phyloP scores from a whole-genome alignment of 148 eudicot species.

The Diospyros kaki region DNA sequence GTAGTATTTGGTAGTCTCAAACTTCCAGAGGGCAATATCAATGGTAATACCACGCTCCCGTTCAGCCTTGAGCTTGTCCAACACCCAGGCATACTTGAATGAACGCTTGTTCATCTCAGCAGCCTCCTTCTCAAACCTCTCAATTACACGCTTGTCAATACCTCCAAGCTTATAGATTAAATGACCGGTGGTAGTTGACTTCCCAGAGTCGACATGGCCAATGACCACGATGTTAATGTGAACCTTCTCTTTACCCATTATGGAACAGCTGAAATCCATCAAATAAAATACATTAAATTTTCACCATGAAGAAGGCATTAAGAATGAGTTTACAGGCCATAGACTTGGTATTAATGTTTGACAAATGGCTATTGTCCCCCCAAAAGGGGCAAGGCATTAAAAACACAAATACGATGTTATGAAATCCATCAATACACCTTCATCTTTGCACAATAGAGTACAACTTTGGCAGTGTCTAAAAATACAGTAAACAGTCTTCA shows the following conservation, averaged over 20 bases:
- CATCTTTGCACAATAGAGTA: too few relatives aligned
- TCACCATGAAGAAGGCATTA: neutral
- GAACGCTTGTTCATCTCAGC: slow-evolving; percentile 51
- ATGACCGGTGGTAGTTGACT: slow-evolving; percentile 46
- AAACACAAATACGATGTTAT: too few relatives aligned
- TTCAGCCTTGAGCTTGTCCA: slow-evolving; percentile 50
- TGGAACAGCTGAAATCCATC: slow-evolving; percentile 4
- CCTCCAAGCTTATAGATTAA: slow-evolving; percentile 51
- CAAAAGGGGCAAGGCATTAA: too few relatives aligned
- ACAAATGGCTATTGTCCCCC: too few relatives aligned
- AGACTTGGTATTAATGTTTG: too few relatives aligned
- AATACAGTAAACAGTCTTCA: too few relatives aligned
- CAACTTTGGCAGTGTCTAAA: too few relatives aligned
- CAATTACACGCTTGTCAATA: slow-evolving; percentile 52
- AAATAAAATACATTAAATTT: neutral
- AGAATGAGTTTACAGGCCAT: neutral
- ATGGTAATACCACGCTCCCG: slow-evolving; percentile 50
- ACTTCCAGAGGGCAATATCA: slow-evolving; percentile 45
- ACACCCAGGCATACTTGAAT: slow-evolving; percentile 49
- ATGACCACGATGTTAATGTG: slow-evolving; percentile 46
- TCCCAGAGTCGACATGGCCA: slow-evolving; percentile 52
- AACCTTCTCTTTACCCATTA: slow-evolving; percentile 36
- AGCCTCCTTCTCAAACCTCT: slow-evolving; percentile 47
- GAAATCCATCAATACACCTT: too few relatives aligned
- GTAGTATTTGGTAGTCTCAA: slow-evolving; percentile 45